These are phyloP conservation scores for Schoenoplectus tabernaemontani DNA, from an alignment of 202 grass and related monocot species.

Conservation along the genomic window DNA sequence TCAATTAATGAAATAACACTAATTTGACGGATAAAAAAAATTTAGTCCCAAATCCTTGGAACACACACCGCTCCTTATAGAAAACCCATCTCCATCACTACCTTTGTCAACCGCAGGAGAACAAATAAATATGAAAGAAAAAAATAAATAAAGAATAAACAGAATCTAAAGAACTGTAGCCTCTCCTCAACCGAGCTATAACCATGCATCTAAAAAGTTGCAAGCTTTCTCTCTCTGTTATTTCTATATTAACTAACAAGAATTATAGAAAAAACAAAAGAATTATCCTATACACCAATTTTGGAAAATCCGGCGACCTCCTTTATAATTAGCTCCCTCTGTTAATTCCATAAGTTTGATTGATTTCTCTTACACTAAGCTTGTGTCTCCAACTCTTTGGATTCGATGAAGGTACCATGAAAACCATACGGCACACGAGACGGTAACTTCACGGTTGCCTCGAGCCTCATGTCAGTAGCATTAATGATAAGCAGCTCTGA, in stretches of 20 bases:
- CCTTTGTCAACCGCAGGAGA: not conserved
- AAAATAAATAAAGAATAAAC: slow-evolving; percentile 1
- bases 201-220: not conserved
- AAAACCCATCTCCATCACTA: not conserved
- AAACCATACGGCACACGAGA: slow-evolving; percentile 86
- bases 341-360: not conserved
- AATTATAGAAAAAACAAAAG: not conserved
- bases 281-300: not conserved
- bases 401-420: slow-evolving; percentile 81
- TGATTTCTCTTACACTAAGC: slow-evolving; percentile 22
- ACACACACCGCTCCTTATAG: not conserved
- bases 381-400: slow-evolving; percentile 44
- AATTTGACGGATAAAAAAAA: too few relatives aligned
- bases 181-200: not conserved
- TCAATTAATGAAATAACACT: too few relatives aligned
- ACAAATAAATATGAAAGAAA: not conserved
- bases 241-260: not conserved
- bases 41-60: too few relatives aligned
- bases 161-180: not conserved
- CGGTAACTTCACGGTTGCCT: slow-evolving; percentile 67
- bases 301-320: not conserved
- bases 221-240: not conserved
- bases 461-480: slow-evolving; percentile 61
- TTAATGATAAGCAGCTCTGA: slow-evolving; percentile 68
- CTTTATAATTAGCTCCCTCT: not conserved